Conservation (phyloP, 441 rosid genomes). For the Brassica balearica region DNA sequence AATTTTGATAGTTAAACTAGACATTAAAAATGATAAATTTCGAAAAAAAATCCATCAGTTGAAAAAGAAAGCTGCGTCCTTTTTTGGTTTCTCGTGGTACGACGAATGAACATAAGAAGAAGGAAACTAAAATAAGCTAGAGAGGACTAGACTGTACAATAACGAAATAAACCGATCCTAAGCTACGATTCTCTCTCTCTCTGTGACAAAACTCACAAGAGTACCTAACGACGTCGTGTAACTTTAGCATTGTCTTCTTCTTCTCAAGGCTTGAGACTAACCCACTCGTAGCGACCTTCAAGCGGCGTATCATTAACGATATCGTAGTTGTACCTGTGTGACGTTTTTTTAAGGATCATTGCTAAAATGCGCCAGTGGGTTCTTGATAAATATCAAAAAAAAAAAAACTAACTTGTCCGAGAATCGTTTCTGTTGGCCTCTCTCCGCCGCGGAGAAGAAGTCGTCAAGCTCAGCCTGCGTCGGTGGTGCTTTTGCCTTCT, state of each 20-base stretch:
- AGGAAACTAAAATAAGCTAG: conserved; percentile 5
- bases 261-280: conserved; percentile 52
- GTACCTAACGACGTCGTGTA: conserved; percentile 45
- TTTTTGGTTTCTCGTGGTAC: neutral
- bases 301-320: conserved; percentile 71
- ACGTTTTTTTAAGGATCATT: conserved; percentile 40
- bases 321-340: conserved; percentile 74
- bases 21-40: neutral
- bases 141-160: conserved; percentile 29
- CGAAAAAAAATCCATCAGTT: neutral
- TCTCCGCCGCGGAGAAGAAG: conserved; percentile 64
- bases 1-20: neutral
- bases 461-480: conserved; percentile 65
- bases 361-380: conserved; percentile 44
- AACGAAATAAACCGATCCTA: conserved; percentile 1
- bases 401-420: conserved; percentile 58
- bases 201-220: conserved; percentile 41
- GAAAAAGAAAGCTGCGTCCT: neutral
- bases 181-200: neutral
- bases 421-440: conserved; percentile 63
- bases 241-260: conserved; percentile 37
- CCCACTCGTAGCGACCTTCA: conserved; percentile 84
- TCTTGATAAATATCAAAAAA: neutral
- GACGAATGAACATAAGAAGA: conserved; percentile 3
- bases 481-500: conserved; percentile 40